A percentile compares a stretch with the other conserved stretches of the same genome.
Evolutionary conservation across 78 protist genomes (phyloP).

Genomic region (Dictyostelium intermedium): DNA sequence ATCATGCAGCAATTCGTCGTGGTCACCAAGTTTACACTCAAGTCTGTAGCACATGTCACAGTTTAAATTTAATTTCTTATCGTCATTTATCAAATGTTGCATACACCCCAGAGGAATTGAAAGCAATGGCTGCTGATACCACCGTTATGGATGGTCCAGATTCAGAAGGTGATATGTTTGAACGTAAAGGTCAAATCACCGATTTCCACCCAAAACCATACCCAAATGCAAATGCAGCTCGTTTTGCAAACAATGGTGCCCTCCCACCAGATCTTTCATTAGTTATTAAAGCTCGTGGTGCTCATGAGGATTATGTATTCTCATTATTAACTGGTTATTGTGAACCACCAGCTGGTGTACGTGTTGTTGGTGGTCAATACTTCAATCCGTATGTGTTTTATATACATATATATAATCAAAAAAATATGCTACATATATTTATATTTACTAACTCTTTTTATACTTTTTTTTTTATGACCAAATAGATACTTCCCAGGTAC

Average conservation of each 20-base stretch:
- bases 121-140: constrained; percentile 76
- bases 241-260: constrained; percentile 93
- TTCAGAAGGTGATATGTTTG: constrained; percentile 86
- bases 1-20: constrained; percentile 80
- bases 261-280: constrained; percentile 95
- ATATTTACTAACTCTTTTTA: background rate
- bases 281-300: constrained; percentile 89
- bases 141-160: constrained; percentile 88
- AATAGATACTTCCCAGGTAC: constrained; percentile 86
- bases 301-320: constrained; percentile 93
- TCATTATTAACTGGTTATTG: constrained; percentile 93
- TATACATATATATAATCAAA: constrained; percentile 54
- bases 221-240: constrained; percentile 78
- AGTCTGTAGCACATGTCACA: constrained; percentile 82
- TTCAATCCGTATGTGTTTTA: constrained; percentile 79
- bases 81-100: constrained; percentile 73
- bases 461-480: background rate
- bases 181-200: constrained; percentile 60
- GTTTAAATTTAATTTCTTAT: constrained; percentile 62
- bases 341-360: constrained; percentile 91
- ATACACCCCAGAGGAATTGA: constrained; percentile 70
- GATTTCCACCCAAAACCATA: constrained; percentile 83
- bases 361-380: constrained; percentile 82
- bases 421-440: too few relatives aligned
- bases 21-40: constrained; percentile 85